Conservation (phyloP, 768 basidiomycete genomes). For the Kwoniella heveanensis region DNA sequence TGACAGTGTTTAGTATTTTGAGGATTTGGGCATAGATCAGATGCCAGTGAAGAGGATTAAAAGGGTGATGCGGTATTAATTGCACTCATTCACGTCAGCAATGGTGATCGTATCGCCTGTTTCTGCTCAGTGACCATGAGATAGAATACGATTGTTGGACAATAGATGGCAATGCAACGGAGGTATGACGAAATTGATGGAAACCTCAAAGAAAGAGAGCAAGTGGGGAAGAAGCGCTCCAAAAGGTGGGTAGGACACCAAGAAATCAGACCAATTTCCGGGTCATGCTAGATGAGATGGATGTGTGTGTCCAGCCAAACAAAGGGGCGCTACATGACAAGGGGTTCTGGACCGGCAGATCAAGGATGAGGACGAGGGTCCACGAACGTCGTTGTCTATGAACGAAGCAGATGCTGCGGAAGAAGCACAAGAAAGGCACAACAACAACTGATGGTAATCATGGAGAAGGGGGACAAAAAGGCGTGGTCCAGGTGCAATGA, state of each 20-base stretch:
- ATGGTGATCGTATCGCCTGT: too few species aligned
- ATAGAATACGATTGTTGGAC: too few species aligned
- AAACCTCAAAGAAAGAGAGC: too few species aligned
- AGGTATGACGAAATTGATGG: slow-evolving; percentile 1
- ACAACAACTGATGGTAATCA: background rate
- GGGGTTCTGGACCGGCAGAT: background rate
- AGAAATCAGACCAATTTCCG: too few species aligned
- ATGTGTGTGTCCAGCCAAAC: too few species aligned
- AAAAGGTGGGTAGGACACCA: too few species aligned
- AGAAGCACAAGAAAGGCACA: slow-evolving; percentile 1
- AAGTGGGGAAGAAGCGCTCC: background rate
- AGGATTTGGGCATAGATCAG: too few species aligned
- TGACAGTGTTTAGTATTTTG: too few species aligned
- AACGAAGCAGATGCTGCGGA: background rate
- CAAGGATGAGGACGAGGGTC: background rate
- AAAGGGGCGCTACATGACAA: background rate
- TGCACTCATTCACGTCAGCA: slow-evolving; percentile 11
- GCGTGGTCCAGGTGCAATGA: slow-evolving; percentile 3
- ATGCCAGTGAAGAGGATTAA: background rate
- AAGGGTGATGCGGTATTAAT: slow-evolving; percentile 5
- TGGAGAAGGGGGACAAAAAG: slow-evolving; percentile 4
- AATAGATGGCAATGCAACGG: background rate
- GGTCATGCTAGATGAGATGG: too few species aligned
- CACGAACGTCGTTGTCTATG: background rate
- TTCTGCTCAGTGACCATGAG: too few species aligned